Base-by-base conservation (phyloP, 208 protist genomes). In the Wallacemonas rigidus region DNA sequence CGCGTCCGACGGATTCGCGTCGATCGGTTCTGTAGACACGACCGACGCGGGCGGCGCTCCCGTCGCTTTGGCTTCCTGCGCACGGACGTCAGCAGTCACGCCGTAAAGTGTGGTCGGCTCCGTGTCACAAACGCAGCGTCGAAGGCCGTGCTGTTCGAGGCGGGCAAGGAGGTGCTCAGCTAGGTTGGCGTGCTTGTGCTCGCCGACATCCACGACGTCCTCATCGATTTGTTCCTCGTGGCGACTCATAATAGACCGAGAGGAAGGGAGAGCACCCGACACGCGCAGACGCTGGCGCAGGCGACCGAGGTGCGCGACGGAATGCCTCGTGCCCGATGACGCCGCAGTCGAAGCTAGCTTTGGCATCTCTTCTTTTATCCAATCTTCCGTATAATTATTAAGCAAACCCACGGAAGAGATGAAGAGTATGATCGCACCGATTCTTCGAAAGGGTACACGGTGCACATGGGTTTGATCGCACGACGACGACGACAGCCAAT, bases 111-210 rank as follows among this genome's bases (percentile, higher is more conserved):
- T 17, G 17, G 45, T 1, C 50, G 67, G 38, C 50, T 47, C 54
- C 41, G 15, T 43, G n/a, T 5, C 26, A 44, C 39, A 50, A 47
- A 69, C 43, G 15, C 81, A 89, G 5, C 92, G 88, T 40, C 83
- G 88, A 39, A 97, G 57, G 6, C 92, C 92, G 69, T 97, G 92
- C 73, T 94, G 88, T 72, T 95, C 88, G 12, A 97, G 74, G 1
- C 88, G 83, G 3, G 88, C 88, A 3, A 95, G 53, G 7, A 93
- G 71, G 48, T 95, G 78, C 72, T 96, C 92, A 11, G 83, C 72
- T 0, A 79, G 12, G 39, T 82, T 96, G 1, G 89, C 68, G 40
- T 63, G 60, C 8, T 79, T 77, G 6, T 81, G 84, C 1, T 90
- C 80, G 26, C 88, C 91, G 57, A 95, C 88, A 64, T 93, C 76